Evolutionary conservation across 78 protist species (phyloP), one percentile per base, ranked within the genome.

Genomic region (Monocercomonoides exilis): DNA sequence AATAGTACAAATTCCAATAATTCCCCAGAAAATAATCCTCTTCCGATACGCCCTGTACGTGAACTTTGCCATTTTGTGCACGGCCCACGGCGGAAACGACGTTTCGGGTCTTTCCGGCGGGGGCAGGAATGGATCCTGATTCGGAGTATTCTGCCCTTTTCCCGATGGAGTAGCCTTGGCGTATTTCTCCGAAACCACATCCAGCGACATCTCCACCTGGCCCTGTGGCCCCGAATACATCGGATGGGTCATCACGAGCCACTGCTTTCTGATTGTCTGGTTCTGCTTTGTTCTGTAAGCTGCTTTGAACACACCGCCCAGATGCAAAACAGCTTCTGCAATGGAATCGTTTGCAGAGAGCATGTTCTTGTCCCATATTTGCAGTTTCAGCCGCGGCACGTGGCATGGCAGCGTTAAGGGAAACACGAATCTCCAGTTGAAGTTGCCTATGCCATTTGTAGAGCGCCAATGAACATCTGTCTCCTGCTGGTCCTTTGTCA

Each of bases 341-440:
- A 88, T 84, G 38, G 46, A 2, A 43, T 88, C 90, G 80, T 88
- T 88, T 5, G 90, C 88, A 79, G 32, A 43, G 41, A 88, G 46
- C 46, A 88, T 2, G 81, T 82, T 87, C 80, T 88, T 3, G 81
- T 88, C 90, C 90, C 90, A 88, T 1, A 88, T 35, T 79, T 88
- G 90, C 80, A 85, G 77, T 45, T 88, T 85, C 32, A 88, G 43
- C 6, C 90, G 86, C 6, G 90, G 90, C 42, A 88, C 80, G 35
- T 46, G 44, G n/a, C 32, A 34, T 29, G 90, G 90, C 42, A 88
- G 3, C 2, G 3, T 3, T 3, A 88, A 43, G 29, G 87, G 90
- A 70, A 88, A 88, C 35, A 84, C 44, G 43, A 81, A 4, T 3
- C 90, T 32, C 90, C 90, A 88, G 6, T 88, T 88, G 80, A 88